Evolutionary conservation across 2,329 filamentous ascomycete species (phyloP).

Genomic region (Ascochyta rabiei): DNA sequence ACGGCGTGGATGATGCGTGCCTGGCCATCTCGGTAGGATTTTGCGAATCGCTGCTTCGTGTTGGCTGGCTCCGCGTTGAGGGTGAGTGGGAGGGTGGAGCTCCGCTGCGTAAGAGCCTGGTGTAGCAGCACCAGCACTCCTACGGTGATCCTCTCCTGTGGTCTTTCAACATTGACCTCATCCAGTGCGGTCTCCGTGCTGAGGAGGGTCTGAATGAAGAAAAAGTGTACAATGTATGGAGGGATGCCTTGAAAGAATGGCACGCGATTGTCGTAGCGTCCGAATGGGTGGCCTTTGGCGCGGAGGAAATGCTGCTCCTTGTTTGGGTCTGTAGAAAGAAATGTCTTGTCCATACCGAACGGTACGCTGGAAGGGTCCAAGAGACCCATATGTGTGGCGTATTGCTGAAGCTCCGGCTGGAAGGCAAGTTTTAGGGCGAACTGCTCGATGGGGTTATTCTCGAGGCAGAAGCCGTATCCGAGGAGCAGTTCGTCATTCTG

Average conservation of each 20-base stretch:
- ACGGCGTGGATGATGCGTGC: constrained; percentile 36
- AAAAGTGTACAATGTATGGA: constrained; percentile 41
- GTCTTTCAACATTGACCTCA: constrained; percentile 17
- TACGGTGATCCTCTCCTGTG: constrained; percentile 28
- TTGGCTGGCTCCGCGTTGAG: constrained; percentile 29
- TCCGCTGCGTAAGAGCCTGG: constrained; percentile 31
- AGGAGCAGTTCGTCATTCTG: constrained; percentile 59
- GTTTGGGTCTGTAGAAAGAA: constrained; percentile 27
- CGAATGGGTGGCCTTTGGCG: constrained; percentile 37
- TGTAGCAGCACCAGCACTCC: constrained; percentile 32
- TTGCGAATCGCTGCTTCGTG: constrained; percentile 49
- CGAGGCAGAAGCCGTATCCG: constrained; percentile 60
- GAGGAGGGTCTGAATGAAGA: constrained; percentile 36
- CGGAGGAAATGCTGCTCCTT: constrained; percentile 45
- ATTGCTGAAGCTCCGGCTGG: constrained; percentile 40
- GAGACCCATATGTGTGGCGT: constrained; percentile 24
- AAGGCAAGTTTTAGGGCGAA: constrained; percentile 52
- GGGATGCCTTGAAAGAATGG: constrained; percentile 44
- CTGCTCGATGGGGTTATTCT: constrained; percentile 55
- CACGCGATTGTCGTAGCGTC: constrained; percentile 39
- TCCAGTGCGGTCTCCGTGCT: constrained; percentile 23
- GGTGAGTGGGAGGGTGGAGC: constrained; percentile 24
- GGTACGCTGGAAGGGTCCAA: constrained; percentile 28
- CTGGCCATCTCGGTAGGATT: constrained; percentile 53
- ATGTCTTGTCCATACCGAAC: constrained; percentile 34